Conservation (phyloP, 495 filamentous ascomycete species). For the Bacidia rubella region DNA sequence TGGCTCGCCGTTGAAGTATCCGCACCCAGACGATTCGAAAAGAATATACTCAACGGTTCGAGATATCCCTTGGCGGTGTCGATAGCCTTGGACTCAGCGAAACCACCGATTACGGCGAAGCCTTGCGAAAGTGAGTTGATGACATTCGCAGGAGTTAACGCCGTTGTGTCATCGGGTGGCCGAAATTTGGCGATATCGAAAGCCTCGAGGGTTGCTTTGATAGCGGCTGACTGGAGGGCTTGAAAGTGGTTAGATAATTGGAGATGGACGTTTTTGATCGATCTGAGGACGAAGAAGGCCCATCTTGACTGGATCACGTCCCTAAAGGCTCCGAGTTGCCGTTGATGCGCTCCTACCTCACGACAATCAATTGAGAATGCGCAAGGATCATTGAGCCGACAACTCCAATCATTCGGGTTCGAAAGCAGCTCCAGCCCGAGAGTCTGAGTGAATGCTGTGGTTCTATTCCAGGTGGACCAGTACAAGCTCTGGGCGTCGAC, state of each 20-base stretch:
- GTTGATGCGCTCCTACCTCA: not conserved
- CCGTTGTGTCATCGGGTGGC: not conserved
- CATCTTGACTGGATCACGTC: not conserved
- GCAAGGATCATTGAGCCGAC: not conserved
- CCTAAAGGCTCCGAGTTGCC: not conserved
- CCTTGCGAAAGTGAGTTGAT: not conserved
- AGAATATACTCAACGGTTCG: not conserved
- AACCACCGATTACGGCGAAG: not conserved
- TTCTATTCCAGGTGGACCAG: not conserved
- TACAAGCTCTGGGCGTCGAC: not conserved
- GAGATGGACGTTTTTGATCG: not conserved
- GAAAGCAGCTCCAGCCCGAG: not conserved
- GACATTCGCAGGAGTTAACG: not conserved
- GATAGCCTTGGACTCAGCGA: not conserved
- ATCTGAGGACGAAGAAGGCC: not conserved
- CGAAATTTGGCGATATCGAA: not conserved
- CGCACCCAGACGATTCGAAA: not conserved
- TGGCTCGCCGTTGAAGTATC: not conserved
- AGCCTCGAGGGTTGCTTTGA: not conserved
- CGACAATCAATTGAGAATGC: not conserved
- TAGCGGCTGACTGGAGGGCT: not conserved
- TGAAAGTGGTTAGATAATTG: not conserved
- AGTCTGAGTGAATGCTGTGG: not conserved
- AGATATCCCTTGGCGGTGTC: not conserved
- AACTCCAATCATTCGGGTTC: not conserved